Evolutionary conservation across 1,139 yeast genomes (phyloP), one percentile per base, ranked within the genome.

Genomic region (Suhomyces kunorum): DNA sequence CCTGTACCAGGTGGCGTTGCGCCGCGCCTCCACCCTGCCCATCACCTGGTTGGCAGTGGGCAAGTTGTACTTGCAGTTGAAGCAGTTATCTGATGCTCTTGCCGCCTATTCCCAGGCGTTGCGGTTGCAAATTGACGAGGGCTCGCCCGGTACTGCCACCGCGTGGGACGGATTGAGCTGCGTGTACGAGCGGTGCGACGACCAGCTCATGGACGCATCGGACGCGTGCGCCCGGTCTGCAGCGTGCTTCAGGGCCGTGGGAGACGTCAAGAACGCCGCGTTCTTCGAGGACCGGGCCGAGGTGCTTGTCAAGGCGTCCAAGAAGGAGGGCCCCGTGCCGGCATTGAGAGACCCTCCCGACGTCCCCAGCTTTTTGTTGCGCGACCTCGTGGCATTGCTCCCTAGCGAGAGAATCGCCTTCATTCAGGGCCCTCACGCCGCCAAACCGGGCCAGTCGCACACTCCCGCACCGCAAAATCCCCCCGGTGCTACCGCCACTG

Each of bases 1-100:
- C 44, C 71, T 76, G 14, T 76, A 76, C 47, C 86, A 81, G 54
- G 66, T 71, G 28, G 81, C 86, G 2, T 60, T 81, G 39, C 68
- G 76, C 45, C 64, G 79, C 34, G 80, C 82, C 0, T 74, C 81
- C 14, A 64, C 67, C 25, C 71, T 76, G 11, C 80, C 86, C 13
- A 64, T 79, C 38, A 76, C 83, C 7, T 81, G 87, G 88, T 59
- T 82, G 28, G 80, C 83, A 0, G 80, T 81, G 17, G 88, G 87
- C 1, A 71, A 77, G 19, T 61, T 82, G 36, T 81, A 81, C 53
- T 59, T 81, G 43, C 74, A 74, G 46, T 63, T 80, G 50, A 76
- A 76, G 38, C 87, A 81, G 56, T 58, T 81, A 19, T 76, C 81
- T 4, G 87, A 81, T 52, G 81, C 87, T 0, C 61, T 81, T 37